Conservation (phyloP, 1,284 basidiomycete genomes). For the Microbotryomycetes sp. region DNA sequence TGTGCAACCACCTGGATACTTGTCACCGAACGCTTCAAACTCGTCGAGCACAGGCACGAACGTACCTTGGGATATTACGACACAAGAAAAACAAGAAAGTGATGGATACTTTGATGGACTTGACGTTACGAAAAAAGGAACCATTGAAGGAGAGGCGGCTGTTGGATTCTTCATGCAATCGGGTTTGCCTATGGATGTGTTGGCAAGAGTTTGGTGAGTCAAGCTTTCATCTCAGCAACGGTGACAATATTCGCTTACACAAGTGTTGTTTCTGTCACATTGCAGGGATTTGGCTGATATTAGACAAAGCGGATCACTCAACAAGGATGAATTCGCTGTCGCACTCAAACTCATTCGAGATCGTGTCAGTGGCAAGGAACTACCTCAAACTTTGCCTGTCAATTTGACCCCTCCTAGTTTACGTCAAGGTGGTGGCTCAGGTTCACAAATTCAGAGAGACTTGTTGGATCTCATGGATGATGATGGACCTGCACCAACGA, state of each 20-base stretch:
- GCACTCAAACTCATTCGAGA: slow-evolving; percentile 91
- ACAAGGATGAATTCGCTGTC: slow-evolving; percentile 89
- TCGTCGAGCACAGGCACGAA: slow-evolving; percentile 25
- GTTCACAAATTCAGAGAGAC: slow-evolving; percentile 42
- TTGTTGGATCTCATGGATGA: slow-evolving; percentile 56
- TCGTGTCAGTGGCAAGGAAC: slow-evolving; percentile 73
- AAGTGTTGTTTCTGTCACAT: no score
- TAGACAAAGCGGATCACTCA: slow-evolving; percentile 78
- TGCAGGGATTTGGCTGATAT: slow-evolving; percentile 88
- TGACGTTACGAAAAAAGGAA: slow-evolving; percentile 68
- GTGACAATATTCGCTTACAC: slow-evolving; percentile 24
- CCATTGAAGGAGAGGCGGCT: slow-evolving; percentile 85
- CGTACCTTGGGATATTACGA: slow-evolving; percentile 72
- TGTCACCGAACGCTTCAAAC: slow-evolving; percentile 24
- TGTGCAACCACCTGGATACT: neutral
- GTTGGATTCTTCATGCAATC: slow-evolving; percentile 96
- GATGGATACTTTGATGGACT: slow-evolving; percentile 80
- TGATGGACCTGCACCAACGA: slow-evolving; percentile 47
- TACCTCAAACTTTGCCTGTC: slow-evolving; percentile 65
- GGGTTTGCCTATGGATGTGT: slow-evolving; percentile 69
- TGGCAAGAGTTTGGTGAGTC: slow-evolving; percentile 85
- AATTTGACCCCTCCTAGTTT: slow-evolving; percentile 75
- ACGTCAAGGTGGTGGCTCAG: neutral
- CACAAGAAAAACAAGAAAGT: slow-evolving; percentile 69
- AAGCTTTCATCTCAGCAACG: slow-evolving; percentile 3